Evolutionary conservation across 768 basidiomycete genomes (phyloP).

Genomic region (Termitomyces bulborhizus): DNA sequence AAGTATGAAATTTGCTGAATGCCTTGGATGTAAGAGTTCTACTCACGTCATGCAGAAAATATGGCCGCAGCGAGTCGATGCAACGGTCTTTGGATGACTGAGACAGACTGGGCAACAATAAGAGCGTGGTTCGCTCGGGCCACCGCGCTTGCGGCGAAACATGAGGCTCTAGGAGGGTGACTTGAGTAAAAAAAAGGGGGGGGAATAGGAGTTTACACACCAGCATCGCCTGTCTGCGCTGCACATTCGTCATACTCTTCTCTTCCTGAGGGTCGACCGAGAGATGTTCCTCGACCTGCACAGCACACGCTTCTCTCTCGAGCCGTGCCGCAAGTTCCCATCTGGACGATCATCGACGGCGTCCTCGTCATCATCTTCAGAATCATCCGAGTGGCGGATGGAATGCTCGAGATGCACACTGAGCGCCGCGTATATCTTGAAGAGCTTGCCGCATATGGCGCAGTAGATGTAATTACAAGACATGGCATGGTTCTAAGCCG

Average conservation of each 20-base stretch:
- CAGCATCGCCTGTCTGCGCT: constrained; percentile 7
- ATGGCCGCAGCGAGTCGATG: constrained; percentile 9
- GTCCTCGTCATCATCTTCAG: constrained; percentile 1
- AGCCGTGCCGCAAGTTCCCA: constrained; percentile 2
- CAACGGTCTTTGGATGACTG: not conserved
- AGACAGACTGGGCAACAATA: constrained; percentile 8
- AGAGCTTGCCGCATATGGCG: constrained; percentile 1
- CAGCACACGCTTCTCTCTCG: not conserved
- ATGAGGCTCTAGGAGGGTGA: not conserved
- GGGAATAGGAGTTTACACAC: constrained; percentile 2
- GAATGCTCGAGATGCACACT: constrained; percentile 5
- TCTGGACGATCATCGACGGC: not conserved
- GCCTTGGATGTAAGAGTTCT: no score
- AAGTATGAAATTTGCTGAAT: no score
- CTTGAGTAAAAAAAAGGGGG: not conserved
- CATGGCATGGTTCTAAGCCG: constrained; percentile 1
- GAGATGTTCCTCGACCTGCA: constrained; percentile 1
- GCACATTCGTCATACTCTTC: not conserved
- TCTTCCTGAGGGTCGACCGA: not conserved
- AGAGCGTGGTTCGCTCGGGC: not conserved
- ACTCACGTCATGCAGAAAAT: constrained; percentile 9
- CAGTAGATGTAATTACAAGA: constrained; percentile 10
- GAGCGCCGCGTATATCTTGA: constrained; percentile 1
- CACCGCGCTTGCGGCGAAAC: constrained; percentile 6
- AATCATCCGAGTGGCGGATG: constrained; percentile 7